Percentiles rank a stretch among this genome's conserved stretches.
Evolutionary conservation across 805 yeast genomes (phyloP).

Genomic region (Lachancea sp.): DNA sequence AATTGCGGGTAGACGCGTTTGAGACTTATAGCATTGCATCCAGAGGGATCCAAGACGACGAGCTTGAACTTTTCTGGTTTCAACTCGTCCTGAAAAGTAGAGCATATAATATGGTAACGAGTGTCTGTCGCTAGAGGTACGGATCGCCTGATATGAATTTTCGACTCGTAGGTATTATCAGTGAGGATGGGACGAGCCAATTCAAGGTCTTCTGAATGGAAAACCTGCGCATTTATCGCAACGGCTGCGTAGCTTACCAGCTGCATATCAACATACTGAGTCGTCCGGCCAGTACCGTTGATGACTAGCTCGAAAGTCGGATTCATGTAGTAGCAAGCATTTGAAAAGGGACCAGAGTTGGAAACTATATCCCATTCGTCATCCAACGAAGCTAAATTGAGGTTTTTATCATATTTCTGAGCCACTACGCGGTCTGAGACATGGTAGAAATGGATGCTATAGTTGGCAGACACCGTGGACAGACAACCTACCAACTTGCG

Average conservation of each 20-base stretch:
- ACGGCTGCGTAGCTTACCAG: conserved; percentile 13
- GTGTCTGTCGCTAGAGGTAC: conserved; percentile 18
- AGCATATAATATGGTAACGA: conserved; percentile 20
- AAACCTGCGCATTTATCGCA: conserved; percentile 21
- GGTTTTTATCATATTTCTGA: not conserved
- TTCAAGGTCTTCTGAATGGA: conserved; percentile 16
- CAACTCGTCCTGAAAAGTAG: conserved; percentile 8
- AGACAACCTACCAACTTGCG: conserved; percentile 17
- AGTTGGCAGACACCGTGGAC: conserved; percentile 19
- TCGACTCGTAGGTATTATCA: conserved; percentile 12
- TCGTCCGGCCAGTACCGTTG: conserved; percentile 10
- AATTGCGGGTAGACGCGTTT: conserved; percentile 14
- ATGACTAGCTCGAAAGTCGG: conserved; percentile 21
- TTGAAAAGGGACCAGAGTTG: conserved; percentile 6
- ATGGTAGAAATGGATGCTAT: conserved; percentile 20
- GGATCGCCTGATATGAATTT: conserved; percentile 8
- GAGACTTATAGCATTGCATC: not conserved
- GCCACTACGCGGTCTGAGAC: conserved; percentile 7
- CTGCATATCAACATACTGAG: conserved; percentile 12
- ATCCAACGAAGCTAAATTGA: conserved; percentile 2
- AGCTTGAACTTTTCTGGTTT: not conserved
- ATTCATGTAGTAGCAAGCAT: conserved; percentile 15
- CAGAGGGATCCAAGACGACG: not conserved
- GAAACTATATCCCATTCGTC: conserved; percentile 7
- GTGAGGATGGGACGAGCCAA: conserved; percentile 19